Conservation (phyloP, 164 flowering plant species). For the Tinospora cordifolia region DNA sequence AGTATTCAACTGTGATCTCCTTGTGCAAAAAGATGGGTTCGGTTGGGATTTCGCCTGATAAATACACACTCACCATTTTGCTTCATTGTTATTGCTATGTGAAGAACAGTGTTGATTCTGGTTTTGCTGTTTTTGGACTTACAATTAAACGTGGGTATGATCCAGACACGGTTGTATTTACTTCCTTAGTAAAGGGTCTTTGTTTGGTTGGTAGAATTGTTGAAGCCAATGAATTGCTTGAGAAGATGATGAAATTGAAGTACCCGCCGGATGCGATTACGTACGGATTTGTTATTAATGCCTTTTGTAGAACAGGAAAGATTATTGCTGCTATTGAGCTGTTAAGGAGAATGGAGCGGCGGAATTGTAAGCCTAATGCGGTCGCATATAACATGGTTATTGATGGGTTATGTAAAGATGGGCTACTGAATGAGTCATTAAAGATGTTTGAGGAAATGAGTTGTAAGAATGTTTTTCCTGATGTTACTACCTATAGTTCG, state of each 20-base stretch:
- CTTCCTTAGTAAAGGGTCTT: background rate
- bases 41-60: background rate
- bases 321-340: conserved; percentile 7
- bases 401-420: background rate
- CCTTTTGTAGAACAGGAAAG: conserved; percentile 13
- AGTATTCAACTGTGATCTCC: background rate
- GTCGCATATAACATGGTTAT: conserved; percentile 1
- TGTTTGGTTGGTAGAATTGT: background rate
- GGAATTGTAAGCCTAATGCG: background rate
- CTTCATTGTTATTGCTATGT: conserved; percentile 13
- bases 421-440: conserved; percentile 12
- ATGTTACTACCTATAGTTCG: conserved; percentile 2
- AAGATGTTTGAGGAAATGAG: background rate
- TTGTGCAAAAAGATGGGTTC: conserved; percentile 5
- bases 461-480: background rate
- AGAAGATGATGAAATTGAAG: background rate
- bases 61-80: conserved; percentile 1
- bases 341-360: conserved; percentile 11
- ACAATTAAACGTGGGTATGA: background rate
- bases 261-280: conserved; percentile 9
- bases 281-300: conserved; percentile 10
- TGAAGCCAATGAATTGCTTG: conserved; percentile 4
- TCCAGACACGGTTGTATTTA: background rate
- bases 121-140: background rate
- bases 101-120: background rate